These are phyloP conservation scores for Cadophora malorum DNA, from an alignment of 2,329 filamentous ascomycete species.

Conservation along the genomic window DNA sequence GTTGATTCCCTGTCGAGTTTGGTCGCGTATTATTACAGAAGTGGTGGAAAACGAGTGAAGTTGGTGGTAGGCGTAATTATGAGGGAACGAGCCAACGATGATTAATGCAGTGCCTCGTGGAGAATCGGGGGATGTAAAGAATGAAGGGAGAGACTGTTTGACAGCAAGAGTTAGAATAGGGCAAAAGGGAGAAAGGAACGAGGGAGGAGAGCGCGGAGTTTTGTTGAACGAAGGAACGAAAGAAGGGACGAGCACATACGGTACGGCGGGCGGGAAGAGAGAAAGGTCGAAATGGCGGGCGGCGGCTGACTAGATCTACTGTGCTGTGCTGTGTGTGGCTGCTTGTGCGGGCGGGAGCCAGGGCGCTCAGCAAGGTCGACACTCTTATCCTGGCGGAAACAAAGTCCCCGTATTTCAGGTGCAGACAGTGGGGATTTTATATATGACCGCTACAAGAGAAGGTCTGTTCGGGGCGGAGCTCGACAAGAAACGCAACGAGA, in stretches of 20 bases:
- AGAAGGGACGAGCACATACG: conserved; percentile 7
- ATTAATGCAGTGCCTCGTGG: conserved; percentile 28
- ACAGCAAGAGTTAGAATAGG: conserved; percentile 22
- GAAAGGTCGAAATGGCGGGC: conserved; percentile 9
- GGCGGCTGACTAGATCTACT: conserved; percentile 8
- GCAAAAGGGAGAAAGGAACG: conserved; percentile 4
- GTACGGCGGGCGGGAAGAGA: not conserved
- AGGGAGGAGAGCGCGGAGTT: conserved; percentile 23
- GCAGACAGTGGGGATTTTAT: conserved; percentile 10
- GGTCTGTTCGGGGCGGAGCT: conserved; percentile 18
- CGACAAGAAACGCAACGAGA: conserved; percentile 21
- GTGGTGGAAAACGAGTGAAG: conserved; percentile 17
- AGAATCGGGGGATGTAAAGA: conserved; percentile 2
- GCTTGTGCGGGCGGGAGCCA: conserved; percentile 1
- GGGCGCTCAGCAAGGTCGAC: not conserved
- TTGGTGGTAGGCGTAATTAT: conserved; percentile 24
- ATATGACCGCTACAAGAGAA: conserved; percentile 9
- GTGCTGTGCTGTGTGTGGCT: conserved; percentile 3
- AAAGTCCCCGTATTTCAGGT: conserved; percentile 15
- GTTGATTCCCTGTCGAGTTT: conserved; percentile 15
- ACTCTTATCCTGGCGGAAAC: conserved; percentile 11
- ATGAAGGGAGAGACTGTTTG: conserved; percentile 34
- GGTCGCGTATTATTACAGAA: conserved; percentile 25
- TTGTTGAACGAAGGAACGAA: conserved; percentile 22
- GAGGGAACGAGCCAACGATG: conserved; percentile 25